A percentile compares a stretch with the other conserved stretches of the same genome.
These are phyloP conservation scores for Beauveria caledonica DNA, from an alignment of 2,329 filamentous ascomycete genomes.

Conservation along the genomic window DNA sequence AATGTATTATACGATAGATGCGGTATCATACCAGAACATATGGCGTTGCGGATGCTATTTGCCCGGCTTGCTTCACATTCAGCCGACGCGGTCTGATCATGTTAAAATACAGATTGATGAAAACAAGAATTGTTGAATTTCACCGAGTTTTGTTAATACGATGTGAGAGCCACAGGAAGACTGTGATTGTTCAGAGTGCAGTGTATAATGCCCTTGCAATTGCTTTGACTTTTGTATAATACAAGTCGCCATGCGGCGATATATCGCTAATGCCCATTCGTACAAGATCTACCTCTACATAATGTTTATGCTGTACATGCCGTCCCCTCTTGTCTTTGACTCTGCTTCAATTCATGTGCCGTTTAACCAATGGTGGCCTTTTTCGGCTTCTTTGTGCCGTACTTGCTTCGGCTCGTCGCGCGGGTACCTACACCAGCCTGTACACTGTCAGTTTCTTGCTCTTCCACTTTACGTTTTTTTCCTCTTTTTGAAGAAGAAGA, in stretches of 20 bases:
- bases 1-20: not conserved
- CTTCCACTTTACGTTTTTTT: not conserved
- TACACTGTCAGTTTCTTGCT: slow-evolving; percentile 13
- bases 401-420: slow-evolving; percentile 83
- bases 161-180: not conserved
- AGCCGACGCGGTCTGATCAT: not conserved
- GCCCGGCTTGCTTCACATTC: not conserved
- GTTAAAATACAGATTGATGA: not conserved
- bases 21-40: not conserved
- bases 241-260: slow-evolving; percentile 4
- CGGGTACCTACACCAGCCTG: slow-evolving; percentile 87
- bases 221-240: slow-evolving; percentile 2
- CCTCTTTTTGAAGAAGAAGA: not conserved
- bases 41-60: not conserved
- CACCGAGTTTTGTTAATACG: not conserved
- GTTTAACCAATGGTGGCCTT: slow-evolving; percentile 50
- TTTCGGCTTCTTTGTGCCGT: slow-evolving; percentile 98
- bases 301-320: not conserved
- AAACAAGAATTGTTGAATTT: not conserved
- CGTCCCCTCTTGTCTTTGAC: not conserved
- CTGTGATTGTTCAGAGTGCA: not conserved
- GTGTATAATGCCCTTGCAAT: not conserved
- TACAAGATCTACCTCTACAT: not conserved
- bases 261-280: slow-evolving; percentile 7
- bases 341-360: not conserved